Evolutionary conservation across 148 eudicot species (phyloP).

Genomic region (Euryodendron excelsum): DNA sequence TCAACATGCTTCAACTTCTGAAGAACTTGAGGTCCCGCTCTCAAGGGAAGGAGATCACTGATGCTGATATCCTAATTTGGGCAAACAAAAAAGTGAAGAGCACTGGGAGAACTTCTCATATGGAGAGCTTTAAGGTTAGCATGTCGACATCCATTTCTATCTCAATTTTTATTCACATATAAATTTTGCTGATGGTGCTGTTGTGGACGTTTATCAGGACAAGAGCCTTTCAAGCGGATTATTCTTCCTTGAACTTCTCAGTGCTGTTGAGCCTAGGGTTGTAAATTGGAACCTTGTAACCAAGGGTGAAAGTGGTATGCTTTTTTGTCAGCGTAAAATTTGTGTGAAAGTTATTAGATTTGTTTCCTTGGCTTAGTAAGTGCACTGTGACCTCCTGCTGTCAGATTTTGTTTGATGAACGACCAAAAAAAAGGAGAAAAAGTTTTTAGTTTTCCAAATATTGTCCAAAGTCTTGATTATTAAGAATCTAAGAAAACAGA

Average conservation of each 20-base stretch:
- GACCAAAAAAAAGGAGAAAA: not conserved
- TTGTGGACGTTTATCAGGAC: slow-evolving; percentile 47
- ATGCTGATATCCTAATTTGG: slow-evolving; percentile 80
- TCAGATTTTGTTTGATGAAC: not conserved
- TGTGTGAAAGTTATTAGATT: not conserved
- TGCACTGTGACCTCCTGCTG: not conserved
- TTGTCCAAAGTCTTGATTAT: not conserved
- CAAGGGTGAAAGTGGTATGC: slow-evolving; percentile 83
- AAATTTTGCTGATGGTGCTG: not conserved
- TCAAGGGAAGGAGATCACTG: slow-evolving; percentile 80
- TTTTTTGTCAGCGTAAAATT: not conserved
- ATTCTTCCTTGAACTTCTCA: slow-evolving; percentile 93
- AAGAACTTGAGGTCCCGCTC: slow-evolving; percentile 76
- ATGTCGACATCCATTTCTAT: not conserved
- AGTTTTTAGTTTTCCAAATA: not conserved
- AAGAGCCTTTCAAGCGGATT: slow-evolving; percentile 78
- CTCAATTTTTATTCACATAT: not conserved
- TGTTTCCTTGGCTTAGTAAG: not conserved
- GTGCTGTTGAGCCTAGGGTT: slow-evolving; percentile 88
- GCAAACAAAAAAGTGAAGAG: slow-evolving; percentile 81
- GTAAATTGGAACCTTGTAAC: slow-evolving; percentile 98
- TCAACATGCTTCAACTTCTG: slow-evolving; percentile 86
- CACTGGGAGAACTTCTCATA: slow-evolving; percentile 71
- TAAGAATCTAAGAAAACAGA: not conserved
- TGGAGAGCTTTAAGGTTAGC: slow-evolving; percentile 79